Evolutionary conservation across 768 basidiomycete species (phyloP).

Genomic region (Phylloporus scabripes): DNA sequence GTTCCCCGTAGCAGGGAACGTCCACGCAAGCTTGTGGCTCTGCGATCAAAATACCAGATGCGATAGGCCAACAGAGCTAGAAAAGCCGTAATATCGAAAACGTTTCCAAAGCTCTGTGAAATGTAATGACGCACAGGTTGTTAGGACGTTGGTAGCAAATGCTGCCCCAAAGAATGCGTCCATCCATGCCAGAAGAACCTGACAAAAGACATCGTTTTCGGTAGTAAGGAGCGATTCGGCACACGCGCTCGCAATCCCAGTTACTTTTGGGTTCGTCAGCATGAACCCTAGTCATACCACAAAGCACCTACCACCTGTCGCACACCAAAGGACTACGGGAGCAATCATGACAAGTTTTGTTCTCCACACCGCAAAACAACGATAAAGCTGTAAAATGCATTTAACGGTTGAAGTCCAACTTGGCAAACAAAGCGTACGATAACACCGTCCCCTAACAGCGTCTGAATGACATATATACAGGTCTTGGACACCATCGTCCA

Average conservation of each 20-base stretch:
- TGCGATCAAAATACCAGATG: constrained; percentile 6
- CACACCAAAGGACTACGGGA: constrained; percentile 7
- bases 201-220: not conserved
- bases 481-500: constrained; percentile 5
- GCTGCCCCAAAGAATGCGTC: constrained; percentile 3
- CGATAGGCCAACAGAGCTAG: constrained; percentile 1
- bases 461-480: constrained; percentile 2
- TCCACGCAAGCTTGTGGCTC: not conserved
- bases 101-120: no score
- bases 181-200: constrained; percentile 4
- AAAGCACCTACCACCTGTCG: not conserved
- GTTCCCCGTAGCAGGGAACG: not conserved
- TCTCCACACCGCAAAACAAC: constrained; percentile 8
- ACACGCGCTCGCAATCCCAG: not conserved
- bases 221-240: not conserved
- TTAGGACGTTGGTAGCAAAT: constrained; percentile 6
- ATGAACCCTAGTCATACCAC: not conserved
- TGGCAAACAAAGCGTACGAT: constrained; percentile 2
- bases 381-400: constrained; percentile 6
- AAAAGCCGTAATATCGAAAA: not conserved
- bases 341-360: constrained; percentile 5
- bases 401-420: not conserved
- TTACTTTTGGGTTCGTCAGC: constrained; percentile 2
- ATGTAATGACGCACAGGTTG: constrained; percentile 6
- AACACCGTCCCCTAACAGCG: constrained; percentile 5